phyloP scores from a whole-genome alignment of 2,329 filamentous ascomycete genomes.

The Mycogone perniciosa region DNA sequence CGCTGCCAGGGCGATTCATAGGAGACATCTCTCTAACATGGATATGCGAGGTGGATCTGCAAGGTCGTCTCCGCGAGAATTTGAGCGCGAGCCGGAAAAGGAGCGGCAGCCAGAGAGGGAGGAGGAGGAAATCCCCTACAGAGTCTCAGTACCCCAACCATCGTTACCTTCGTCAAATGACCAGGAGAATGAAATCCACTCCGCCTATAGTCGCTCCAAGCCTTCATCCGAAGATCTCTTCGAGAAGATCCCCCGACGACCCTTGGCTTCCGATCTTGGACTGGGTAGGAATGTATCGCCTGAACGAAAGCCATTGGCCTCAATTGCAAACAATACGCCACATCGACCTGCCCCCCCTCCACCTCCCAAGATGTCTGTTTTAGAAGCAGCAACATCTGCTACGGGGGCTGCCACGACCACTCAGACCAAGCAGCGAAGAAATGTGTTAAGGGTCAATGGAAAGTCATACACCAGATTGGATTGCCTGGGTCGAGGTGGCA shows the following conservation, averaged over 20 bases:
- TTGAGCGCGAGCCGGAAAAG: slow-evolving; percentile 16
- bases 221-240: slow-evolving; percentile 46
- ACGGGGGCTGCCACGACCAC: slow-evolving; percentile 73
- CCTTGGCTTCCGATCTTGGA: slow-evolving; percentile 39
- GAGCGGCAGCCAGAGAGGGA: slow-evolving; percentile 28
- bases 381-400: slow-evolving; percentile 83
- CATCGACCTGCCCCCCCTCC: slow-evolving; percentile 72
- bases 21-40: slow-evolving; percentile 33
- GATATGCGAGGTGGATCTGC: slow-evolving; percentile 28
- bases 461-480: slow-evolving; percentile 87
- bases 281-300: slow-evolving; percentile 37
- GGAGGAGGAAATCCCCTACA: slow-evolving; percentile 42
- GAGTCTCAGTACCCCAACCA: slow-evolving; percentile 33
- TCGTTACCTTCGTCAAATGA: slow-evolving; percentile 60
- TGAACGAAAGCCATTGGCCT: slow-evolving; percentile 49
- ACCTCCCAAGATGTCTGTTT: slow-evolving; percentile 90
- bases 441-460: slow-evolving; percentile 81
- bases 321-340: slow-evolving; percentile 61
- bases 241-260: slow-evolving; percentile 50
- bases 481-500: slow-evolving; percentile 85
- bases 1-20: slow-evolving; percentile 36
- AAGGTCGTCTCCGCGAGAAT: slow-evolving; percentile 24
- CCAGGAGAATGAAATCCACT: slow-evolving; percentile 77
- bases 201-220: slow-evolving; percentile 60
- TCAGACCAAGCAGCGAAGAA: slow-evolving; percentile 68